Evolutionary conservation across 441 rosid genomes (phyloP).

Genomic region (Lepidium campestre): DNA sequence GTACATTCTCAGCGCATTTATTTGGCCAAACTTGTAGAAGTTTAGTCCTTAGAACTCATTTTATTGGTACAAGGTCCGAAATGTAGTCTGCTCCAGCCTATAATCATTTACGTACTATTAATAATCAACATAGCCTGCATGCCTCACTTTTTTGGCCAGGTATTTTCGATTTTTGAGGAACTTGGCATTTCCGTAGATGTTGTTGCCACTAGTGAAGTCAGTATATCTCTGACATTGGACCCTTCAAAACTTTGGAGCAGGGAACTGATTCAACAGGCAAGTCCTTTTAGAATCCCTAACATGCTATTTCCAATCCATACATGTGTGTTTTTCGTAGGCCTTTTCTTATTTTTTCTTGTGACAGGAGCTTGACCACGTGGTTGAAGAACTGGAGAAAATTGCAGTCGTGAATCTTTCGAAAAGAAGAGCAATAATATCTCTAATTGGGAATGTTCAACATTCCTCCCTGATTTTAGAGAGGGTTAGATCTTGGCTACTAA

Average conservation of each 20-base stretch:
- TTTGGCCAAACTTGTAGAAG: neutral
- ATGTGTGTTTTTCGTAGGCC: neutral
- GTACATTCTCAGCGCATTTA: neutral
- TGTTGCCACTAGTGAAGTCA: conserved; percentile 96
- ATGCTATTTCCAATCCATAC: neutral
- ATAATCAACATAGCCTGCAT: neutral
- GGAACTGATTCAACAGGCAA: conserved; percentile 90
- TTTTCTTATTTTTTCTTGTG: neutral
- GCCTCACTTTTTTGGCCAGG: conserved; percentile 35
- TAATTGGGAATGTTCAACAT: conserved; percentile 83
- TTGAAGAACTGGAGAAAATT: conserved; percentile 86
- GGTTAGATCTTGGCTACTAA: conserved; percentile 36
- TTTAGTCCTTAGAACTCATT: neutral
- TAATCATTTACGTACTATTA: neutral
- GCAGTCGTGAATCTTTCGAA: conserved; percentile 76
- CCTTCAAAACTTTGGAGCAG: conserved; percentile 94
- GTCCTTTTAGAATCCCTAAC: conserved; percentile 11
- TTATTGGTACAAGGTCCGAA: neutral
- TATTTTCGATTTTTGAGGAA: conserved; percentile 82
- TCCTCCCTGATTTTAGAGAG: conserved; percentile 85
- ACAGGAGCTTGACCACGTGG: conserved; percentile 91
- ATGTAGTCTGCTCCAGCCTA: neutral
- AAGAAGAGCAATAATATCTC: conserved; percentile 81
- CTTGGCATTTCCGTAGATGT: conserved; percentile 89
- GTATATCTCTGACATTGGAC: conserved; percentile 82